Evolutionary conservation across 495 filamentous ascomycete species (phyloP).

Genomic region (Chaetomium cochliodes): DNA sequence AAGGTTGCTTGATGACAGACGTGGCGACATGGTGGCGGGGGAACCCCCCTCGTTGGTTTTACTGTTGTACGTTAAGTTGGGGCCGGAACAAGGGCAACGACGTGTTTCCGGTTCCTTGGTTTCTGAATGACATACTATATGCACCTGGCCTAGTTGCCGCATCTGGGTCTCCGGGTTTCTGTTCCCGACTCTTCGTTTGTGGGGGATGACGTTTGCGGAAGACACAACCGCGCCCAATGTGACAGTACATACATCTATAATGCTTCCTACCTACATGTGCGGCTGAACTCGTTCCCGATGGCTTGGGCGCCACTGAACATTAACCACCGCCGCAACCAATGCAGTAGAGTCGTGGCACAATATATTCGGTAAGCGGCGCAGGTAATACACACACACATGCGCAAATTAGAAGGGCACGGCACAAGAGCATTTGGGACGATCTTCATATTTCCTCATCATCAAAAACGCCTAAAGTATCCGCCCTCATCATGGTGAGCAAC

Average conservation of each 20-base stretch:
- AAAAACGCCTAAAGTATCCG: no score
- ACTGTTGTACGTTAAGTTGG: background rate
- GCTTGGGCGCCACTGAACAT: no score
- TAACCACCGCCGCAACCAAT: no score
- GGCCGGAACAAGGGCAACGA: background rate
- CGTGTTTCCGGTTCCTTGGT: background rate
- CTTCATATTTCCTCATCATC: no score
- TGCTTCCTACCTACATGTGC: no score
- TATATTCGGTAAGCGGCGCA: no score
- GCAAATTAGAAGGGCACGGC: no score
- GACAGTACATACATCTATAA: no score
- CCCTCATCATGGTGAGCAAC: background rate
- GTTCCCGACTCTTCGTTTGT: background rate
- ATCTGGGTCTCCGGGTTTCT: background rate
- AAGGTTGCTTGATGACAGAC: conserved; percentile 1
- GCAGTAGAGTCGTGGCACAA: no score
- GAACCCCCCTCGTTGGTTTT: background rate
- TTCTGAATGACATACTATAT: background rate
- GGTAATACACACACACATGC: no score
- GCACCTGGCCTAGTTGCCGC: background rate
- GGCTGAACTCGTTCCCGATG: no score
- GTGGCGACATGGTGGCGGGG: background rate
- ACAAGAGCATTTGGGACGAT: no score
- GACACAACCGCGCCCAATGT: background rate
- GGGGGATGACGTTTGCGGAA: background rate